Conservation (phyloP, 2,329 filamentous ascomycete genomes). For the Colletotrichum eremochloae region DNA sequence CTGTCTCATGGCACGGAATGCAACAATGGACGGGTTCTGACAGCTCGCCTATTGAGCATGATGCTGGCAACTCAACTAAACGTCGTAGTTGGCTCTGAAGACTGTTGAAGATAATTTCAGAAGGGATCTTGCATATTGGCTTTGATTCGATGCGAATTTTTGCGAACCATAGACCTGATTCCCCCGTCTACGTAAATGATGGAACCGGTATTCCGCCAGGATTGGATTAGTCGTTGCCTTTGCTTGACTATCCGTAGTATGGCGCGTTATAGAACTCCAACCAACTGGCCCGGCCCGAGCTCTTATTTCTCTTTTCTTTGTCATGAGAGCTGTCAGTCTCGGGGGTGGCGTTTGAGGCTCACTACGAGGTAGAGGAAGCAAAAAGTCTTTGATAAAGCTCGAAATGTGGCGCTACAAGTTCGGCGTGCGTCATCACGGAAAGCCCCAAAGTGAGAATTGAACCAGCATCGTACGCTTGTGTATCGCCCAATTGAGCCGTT, state of each 20-base stretch:
- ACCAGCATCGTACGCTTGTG: background rate
- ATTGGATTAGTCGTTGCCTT: background rate
- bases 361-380: background rate
- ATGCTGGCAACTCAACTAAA: background rate
- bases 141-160: background rate
- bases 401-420: conserved; percentile 14
- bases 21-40: background rate
- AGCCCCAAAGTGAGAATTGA: background rate
- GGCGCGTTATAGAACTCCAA: too few relatives aligned
- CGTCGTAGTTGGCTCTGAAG: background rate
- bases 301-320: background rate
- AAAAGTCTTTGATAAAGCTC: conserved; percentile 6
- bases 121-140: background rate
- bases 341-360: background rate
- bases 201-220: too few relatives aligned
- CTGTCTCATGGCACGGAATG: background rate
- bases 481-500: background rate
- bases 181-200: background rate
- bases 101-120: background rate
- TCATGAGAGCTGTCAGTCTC: background rate
- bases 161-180: background rate
- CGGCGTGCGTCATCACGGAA: conserved; percentile 19
- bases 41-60: background rate
- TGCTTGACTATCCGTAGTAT: background rate
- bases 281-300: background rate